Percentiles rank a stretch among this genome's conserved stretches.
These are phyloP conservation scores for Dioscorea zingiberensis DNA, from an alignment of 106 monocot genomes.

Conservation along the genomic window DNA sequence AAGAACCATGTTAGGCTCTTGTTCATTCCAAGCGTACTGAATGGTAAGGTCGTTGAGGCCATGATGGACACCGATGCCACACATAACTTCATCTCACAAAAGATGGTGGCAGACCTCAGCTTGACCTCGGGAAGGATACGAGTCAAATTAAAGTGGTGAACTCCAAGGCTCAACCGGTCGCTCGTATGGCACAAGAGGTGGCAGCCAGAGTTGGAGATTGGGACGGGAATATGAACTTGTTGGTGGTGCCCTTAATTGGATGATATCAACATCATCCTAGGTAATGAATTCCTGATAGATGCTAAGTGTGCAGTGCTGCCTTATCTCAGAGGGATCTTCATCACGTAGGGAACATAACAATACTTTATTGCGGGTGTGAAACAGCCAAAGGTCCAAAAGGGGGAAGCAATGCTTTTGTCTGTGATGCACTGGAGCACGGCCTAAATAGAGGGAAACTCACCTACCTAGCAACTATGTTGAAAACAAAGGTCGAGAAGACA, in stretches of 20 bases:
- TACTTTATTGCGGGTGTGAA: neutral
- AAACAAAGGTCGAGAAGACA: neutral
- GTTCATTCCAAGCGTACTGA: neutral
- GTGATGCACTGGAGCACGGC: neutral
- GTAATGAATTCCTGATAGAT: no score
- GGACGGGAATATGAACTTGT: neutral
- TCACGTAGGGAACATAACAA: neutral
- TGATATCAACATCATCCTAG: no score
- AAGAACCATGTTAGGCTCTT: neutral
- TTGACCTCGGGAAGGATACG: neutral
- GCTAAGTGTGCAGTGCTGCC: neutral
- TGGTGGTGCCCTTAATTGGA: neutral
- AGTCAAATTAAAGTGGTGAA: neutral
- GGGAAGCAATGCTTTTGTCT: neutral
- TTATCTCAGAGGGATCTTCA: neutral
- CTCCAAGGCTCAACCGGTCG: neutral
- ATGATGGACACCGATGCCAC: neutral
- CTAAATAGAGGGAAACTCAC: neutral
- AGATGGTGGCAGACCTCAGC: neutral
- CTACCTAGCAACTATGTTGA: neutral
- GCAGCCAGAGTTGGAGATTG: neutral
- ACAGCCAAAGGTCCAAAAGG: neutral
- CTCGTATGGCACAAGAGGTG: neutral
- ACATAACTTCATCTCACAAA: neutral
- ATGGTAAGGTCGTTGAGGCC: neutral